Base-by-base conservation (phyloP, 2,329 filamentous ascomycete genomes). In the Sporothrix sp. region DNA sequence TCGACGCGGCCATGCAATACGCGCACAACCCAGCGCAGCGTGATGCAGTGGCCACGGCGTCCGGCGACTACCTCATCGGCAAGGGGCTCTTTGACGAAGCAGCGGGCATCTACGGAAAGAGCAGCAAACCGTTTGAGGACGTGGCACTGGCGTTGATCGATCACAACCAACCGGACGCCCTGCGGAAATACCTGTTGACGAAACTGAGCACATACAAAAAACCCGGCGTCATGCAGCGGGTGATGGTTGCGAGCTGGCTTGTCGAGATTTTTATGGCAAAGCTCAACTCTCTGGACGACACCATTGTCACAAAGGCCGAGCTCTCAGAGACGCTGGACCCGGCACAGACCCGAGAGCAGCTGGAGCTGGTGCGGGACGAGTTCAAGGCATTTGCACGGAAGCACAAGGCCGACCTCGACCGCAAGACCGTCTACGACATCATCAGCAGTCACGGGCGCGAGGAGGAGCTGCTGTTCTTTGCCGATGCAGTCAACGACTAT, bases 241-340 rank as follows among this genome's bases (percentile, higher is more conserved):
- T 87, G 57, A 95, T 98, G 88, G 82, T 97, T 57, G 87, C 91
- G 2, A 90, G 85, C 58, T 98, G 93, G 93, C 76, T 98, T 38
- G 76, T 96, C 9, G 93, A 98, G 66, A 77, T 97, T 2, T 98
- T 91, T 66, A 98, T 98, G 89, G 87, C 89, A 5, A 96, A 95
- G 67, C 76, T 98, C 37, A 96, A 98, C 63, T 84, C 86, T 3
- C 75, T 98, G 3, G 93, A 98, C 62, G 93, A 98, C 66, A 90
- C 86, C 3, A 91, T 97, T 56, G 85, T 90, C 35, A 94, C 90
- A 0, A 86, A 87, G 60, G 87, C 88, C 0, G 89, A 95, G 63
- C 68, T 91, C 20, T 78, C 81, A 1, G 87, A 89, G 55, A 80
- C 78, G 30, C 71, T 82, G 36, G 38, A 30, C 59, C 78, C 84